Evolutionary conservation across 257 asterid species (phyloP).

Genomic region (Solanum corneliomulleri): DNA sequence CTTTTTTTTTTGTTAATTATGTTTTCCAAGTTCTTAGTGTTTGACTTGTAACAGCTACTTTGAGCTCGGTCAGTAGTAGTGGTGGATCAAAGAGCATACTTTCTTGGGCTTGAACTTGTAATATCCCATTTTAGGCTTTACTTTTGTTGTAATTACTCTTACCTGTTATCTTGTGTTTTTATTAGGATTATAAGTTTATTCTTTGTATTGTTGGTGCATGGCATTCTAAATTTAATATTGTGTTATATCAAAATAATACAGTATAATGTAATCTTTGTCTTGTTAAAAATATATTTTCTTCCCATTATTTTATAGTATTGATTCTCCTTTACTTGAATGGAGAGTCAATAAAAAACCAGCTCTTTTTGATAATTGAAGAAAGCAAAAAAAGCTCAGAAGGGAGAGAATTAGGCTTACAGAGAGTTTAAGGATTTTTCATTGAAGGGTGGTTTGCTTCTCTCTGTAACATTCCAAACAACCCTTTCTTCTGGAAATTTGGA

Average conservation of each 20-base stretch:
- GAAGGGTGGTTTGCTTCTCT: conserved; percentile 50
- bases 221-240: background rate
- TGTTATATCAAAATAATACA: background rate
- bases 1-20: background rate
- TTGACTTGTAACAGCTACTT: background rate
- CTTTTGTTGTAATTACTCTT: background rate
- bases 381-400: background rate
- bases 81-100: background rate
- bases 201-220: background rate
- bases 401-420: background rate
- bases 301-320: background rate
- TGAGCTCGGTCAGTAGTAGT: background rate
- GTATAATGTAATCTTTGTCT: background rate
- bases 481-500: background rate
- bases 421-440: conserved; percentile 3
- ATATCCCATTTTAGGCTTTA: background rate
- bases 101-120: background rate
- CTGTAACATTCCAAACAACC: conserved; percentile 10
- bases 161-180: background rate
- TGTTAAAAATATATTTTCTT: background rate
- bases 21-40: background rate
- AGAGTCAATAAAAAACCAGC: background rate
- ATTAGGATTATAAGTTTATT: background rate
- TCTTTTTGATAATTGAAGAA: background rate
- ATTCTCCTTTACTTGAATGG: background rate